Base-by-base conservation (phyloP, 768 basidiomycete genomes). In the Tulasnella sp. region DNA sequence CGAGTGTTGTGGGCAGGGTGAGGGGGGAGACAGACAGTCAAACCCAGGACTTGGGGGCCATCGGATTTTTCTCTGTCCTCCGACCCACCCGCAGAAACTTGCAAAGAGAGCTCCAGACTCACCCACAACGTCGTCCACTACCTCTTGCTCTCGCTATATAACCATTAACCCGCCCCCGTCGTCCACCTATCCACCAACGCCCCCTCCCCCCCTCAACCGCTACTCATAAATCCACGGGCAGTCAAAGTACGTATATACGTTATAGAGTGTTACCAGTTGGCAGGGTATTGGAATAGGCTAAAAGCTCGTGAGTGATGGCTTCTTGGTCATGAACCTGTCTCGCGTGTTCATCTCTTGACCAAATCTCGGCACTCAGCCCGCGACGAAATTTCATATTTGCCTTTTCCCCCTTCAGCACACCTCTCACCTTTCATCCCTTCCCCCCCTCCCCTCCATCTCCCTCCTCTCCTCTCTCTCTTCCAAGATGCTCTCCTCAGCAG, bases 401-500 rank as follows among this genome's bases (percentile, higher is more conserved):
- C 48, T 34, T 62, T 77, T 52, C 52, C 75, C 76, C 38, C 58
- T 68, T 34, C 56, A 77, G n/a, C 76, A n/a, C 76, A 14, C 12
- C 39, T 39, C 44, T 14, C 19, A 14, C 16, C 44, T 18, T 44
- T 44, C 44, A 44, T 44, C 44, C 44, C 42, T 14, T 14, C 16
- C 42, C 42, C 36, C 36, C 36, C 38, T 36, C 40, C n/a, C 76
- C 1, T 77, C 56, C 24, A 19, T 36, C 6, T 40, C 58, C 31
- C 24, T 36, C 44, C 39, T 10, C 46, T 31, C 24, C 56, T 52
- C 58, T 46, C 68, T 39, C 71, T 44, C 27, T 34, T 39, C 38
- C 0, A 46, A 27, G 10, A 78, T 79, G 78, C 78, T 79, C 71
- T 79, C 78, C 78, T 79, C 78, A 27, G 73, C 78, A 27, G 73